Evolutionary conservation across 106 monocot species (phyloP), one percentile per base, ranked within the genome.

Genomic region (Phalaenopsis equestris): DNA sequence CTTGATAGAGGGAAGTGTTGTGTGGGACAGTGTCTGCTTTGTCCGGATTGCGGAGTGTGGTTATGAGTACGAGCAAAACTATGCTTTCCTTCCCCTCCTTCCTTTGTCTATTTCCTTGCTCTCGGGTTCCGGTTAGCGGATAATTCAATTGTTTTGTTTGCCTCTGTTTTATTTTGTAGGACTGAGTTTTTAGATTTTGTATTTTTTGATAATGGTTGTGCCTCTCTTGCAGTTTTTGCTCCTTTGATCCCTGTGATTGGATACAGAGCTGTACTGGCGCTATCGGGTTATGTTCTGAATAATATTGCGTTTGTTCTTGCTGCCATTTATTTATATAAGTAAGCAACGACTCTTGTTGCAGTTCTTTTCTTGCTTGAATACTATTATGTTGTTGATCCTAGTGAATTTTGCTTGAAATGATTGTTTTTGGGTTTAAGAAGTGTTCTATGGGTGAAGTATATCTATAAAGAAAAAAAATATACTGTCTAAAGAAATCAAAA

Each of bases 41-140:
- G 84, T 93, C 11, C 84, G 98, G 39, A 82, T 93, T 76, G 94
- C 98, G 47, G 90, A 91, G 88, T 98, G 97, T 80, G 98, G 92
- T 37, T 98, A 98, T 85, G 98, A 98, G 85, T 98, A 98, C 80
- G 98, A 98, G 88, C 98, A 98, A 83, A 85, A 85, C 57, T 94
- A 84, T 79, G 98, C 98, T 72, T 98, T 98, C 81, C 83, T 94
- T 56, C 98, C 98, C 21, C 84, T 93, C 19, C 86, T 98, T 36
- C 98, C 98, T 9, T 19, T 79, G 78, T 72, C 78, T 57, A 79
- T 94, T 23, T 72, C 77, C 45, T 47, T 88, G 41, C 84, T 94
- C 67, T 73, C 98, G 6, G 82, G 88, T 75, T 94, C 98, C 8
- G 86, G 96, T 96, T 47, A 76, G 76, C 14, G 19, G 8, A 74